Base-by-base conservation (phyloP, 768 basidiomycete species). In the Lactarius sanguifluus region DNA sequence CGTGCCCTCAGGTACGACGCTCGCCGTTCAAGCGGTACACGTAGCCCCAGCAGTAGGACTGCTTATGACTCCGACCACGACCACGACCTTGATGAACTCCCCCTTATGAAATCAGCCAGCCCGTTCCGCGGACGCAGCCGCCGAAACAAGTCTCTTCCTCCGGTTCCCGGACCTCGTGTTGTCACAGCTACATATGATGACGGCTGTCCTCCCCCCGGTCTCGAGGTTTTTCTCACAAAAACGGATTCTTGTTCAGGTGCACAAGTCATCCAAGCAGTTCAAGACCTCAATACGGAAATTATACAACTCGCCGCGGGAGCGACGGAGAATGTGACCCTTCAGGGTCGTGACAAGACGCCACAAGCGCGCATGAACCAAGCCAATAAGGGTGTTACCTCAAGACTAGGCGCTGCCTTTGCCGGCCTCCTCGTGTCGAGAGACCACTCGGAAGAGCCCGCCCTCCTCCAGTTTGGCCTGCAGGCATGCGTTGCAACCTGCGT, bases 251-350 rank as follows among this genome's bases (percentile, higher is more conserved):
- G 86, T 88, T 90, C 89, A 2, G 90, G 90, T 15, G 86, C 88
- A 1, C 89, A 91, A 73, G 82, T 92, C 73, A 83, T 92, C 57
- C 89, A 92, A 73, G 86, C 88, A 3, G 85, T 92, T 16, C 86
- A 89, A 69, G 90, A 92, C 71, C 81, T 92, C 74, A 92, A 92
- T 73, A 85, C 88, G 0, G 90, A 91, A 75, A 88, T 91, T 65
- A 81, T 90, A n/a, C 90, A 90, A 69, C 89, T 90, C 66, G 87
- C 90, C 10, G 89, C 89, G 18, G 83, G 86, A 28, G 89, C 88
- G 8, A 86, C 88, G 18, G 90, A 92, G 75, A 79, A 86, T 50
- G 86, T 84, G 70, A 81, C 81, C 1, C 86, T 87, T 72, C 78
- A 78, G 43, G 79, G 76, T 62, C 76, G 77, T 50, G 73, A 77